Evolutionary conservation across 768 basidiomycete genomes (phyloP), one percentile per base, ranked within the genome.

Genomic region (Boletus tomentosulus): DNA sequence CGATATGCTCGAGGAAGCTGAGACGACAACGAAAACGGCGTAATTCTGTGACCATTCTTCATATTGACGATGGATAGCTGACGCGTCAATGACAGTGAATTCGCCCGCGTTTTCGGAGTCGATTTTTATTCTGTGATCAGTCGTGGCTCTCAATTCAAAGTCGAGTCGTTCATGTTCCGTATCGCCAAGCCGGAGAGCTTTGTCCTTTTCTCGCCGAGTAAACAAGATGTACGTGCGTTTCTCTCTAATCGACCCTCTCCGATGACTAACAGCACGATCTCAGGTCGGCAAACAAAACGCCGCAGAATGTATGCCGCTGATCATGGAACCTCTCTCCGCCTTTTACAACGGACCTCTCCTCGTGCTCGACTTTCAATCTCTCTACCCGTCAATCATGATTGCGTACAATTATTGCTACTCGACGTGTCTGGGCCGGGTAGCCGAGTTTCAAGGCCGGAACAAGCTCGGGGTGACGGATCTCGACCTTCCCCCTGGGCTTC

Each of bases 331-430:
- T 0, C 74, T 84, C 38, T 96, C 94, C 0, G 90, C 89, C 2
- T 96, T 93, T 64, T 99, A 98, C 70, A 89, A 84, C 39, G 89
- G 89, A 60, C 97, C 97, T 4, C 77, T 99, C 12, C 74, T 98
- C 34, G 95, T 99, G 1, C 77, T 99, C 51, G 97, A 99, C 68
- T 99, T 98, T 67, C 92, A 97, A 62, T 93, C 89, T 2, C 78
- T 99, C 25, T 99, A 99, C 67, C 97, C 97, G 0, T 97, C 94
- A 0, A 77, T 98, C 55, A 98, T 98, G 96, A 96, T 98, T 61
- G 96, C 94, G 6, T 95, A 99, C 73, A 98, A 98, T 68, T 93
- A 93, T 68, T 93, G 91, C 64, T 95, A 93, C 67, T 98, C 95
- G 27, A 99, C 97, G 2, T 98, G 95, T 68, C 77, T 99, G 30